Base-by-base conservation (phyloP, 176 grass and related monocot genomes). In the Hyparrhenia diplandra region DNA sequence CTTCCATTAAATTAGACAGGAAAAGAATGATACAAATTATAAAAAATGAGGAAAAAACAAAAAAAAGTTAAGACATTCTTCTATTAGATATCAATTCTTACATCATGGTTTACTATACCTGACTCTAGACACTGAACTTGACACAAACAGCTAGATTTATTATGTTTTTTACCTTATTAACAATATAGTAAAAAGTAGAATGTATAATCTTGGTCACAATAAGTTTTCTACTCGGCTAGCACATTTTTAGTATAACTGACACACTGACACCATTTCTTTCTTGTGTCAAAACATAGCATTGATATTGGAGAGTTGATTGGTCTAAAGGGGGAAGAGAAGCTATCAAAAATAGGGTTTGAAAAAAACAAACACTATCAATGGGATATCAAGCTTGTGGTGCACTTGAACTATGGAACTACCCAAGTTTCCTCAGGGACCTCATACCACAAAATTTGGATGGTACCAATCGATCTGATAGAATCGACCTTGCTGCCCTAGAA, bases 401-500 rank as follows among this genome's bases (percentile, higher is more conserved):
- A 69, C 90, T 92, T 17, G 82, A 92, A 74, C 86, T 92, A 34
- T 92, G 90, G 90, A 92, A 92, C 82, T 92, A 92, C 31, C 90
- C 90, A 13, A 71, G n/a, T 39, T 92, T 92, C 74, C 79, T 92
- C 37, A 85, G 85, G 72, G 36, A 92, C 62, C 78, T 88, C 34
- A 69, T 92, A 51, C 67, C 90, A 21, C 90, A 92, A 63, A 92
- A 92, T 66, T 32, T 85, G 8, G 86, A 92, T 64, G 86, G 90
- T 80, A 92, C 86, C 5, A 45, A 74, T 64, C 42, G 90, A 35
- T 57, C 90, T 39, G 37, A 8, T 1, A 39, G 37, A 8, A 39
- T 39, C 37, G 37, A 39, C 37, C 37, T 39, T 39, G 37, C 37
- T 39, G 37, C 32, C 32, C 32, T 34, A 34, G 32, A 34, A 34